These are phyloP conservation scores for Trichosporon sp. DNA, from an alignment of 1,284 basidiomycete genomes.

Conservation along the genomic window DNA sequence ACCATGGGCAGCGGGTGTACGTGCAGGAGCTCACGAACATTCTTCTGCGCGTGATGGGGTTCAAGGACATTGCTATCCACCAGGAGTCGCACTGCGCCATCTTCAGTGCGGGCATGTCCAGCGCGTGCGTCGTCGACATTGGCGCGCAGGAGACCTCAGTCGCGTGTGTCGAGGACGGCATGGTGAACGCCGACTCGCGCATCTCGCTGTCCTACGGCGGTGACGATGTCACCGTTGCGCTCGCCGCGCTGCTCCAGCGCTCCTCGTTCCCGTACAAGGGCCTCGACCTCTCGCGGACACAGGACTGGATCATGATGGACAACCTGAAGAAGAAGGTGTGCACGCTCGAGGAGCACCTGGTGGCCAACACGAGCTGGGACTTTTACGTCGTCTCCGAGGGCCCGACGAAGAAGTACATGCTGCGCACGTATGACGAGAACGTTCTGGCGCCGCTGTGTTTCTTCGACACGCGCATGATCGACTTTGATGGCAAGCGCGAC, in stretches of 20 bases:
- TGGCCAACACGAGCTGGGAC: constrained; percentile 84
- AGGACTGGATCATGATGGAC: constrained; percentile 88
- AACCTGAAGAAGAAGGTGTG: constrained; percentile 80
- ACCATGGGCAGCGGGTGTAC: constrained; percentile 83
- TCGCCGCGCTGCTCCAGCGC: constrained; percentile 75
- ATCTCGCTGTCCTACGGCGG: constrained; percentile 86
- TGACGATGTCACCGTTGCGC: constrained; percentile 87
- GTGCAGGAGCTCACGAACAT: constrained; percentile 77
- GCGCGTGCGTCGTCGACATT: constrained; percentile 93
- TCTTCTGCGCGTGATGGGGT: constrained; percentile 78
- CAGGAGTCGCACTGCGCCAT: constrained; percentile 94
- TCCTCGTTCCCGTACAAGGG: constrained; percentile 88
- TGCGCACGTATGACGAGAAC: constrained; percentile 93
- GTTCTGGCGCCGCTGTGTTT: constrained; percentile 93
- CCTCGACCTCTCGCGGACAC: constrained; percentile 70
- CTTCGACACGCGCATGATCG: constrained; percentile 88
- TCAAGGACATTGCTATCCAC: constrained; percentile 86
- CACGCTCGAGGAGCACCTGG: constrained; percentile 83
- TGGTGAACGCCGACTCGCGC: constrained; percentile 85
- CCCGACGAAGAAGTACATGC: constrained; percentile 80
- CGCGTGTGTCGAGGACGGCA: constrained; percentile 92
- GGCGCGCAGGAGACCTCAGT: constrained; percentile 83
- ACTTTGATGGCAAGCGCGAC: constrained; percentile 75
- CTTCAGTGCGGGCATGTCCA: constrained; percentile 91
- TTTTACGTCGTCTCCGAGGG: constrained; percentile 79